A percentile compares a stretch with the other conserved stretches of the same genome.
Conservation (phyloP, 345 rosid genomes). For the Citrus unshiu region DNA sequence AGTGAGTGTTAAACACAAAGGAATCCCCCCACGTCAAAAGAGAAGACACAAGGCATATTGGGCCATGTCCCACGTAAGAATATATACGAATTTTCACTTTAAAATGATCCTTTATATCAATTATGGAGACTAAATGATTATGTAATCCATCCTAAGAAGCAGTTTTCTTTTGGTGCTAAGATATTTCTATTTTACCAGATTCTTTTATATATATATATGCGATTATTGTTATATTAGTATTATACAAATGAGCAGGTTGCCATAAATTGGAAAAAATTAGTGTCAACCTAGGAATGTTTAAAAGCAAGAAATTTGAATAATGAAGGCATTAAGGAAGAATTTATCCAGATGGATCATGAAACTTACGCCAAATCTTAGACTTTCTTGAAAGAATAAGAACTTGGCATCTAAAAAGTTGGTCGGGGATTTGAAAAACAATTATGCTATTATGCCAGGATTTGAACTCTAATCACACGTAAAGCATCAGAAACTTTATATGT, state of each 20-base stretch:
- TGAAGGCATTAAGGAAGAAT: conserved; percentile 3
- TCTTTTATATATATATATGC: too few relatives aligned
- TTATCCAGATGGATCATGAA: conserved; percentile 20
- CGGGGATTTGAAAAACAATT: not conserved
- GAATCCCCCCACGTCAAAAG: conserved; percentile 19
- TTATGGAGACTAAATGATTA: not conserved
- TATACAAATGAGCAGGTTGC: not conserved
- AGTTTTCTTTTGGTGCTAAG: too few relatives aligned
- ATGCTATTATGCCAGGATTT: conserved; percentile 12
- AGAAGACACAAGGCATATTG: conserved; percentile 38
- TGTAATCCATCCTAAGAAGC: not conserved
- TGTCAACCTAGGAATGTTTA: not conserved
- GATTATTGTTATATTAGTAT: not conserved
- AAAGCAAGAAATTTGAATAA: not conserved
- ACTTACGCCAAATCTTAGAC: conserved; percentile 25
- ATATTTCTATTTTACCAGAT: not conserved
- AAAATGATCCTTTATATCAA: conserved; percentile 1
- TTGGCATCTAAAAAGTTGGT: conserved; percentile 25
- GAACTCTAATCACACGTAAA: conserved; percentile 5
- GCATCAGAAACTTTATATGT: not conserved
- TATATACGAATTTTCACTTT: conserved; percentile 40
- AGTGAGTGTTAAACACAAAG: conserved; percentile 20
- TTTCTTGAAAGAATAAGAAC: conserved; percentile 27
- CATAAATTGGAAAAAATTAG: not conserved
- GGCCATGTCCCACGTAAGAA: conserved; percentile 30